A percentile compares a stretch with the other conserved stretches of the same genome.
Evolutionary conservation across 2,329 filamentous ascomycete species (phyloP).

Genomic region (Colletotrichum kahawae): DNA sequence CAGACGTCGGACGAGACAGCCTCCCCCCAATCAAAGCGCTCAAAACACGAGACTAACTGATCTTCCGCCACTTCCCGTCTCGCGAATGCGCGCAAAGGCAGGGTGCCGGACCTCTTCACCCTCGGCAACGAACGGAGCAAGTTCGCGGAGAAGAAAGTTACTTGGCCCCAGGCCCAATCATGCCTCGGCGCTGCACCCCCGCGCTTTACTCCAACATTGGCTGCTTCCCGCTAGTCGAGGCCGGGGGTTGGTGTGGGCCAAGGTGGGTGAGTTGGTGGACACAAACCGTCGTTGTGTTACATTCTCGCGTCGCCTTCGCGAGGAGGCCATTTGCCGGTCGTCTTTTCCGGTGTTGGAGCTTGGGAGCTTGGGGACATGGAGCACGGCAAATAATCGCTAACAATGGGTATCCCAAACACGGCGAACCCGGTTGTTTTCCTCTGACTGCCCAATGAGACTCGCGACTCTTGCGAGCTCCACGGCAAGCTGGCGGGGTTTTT

Average conservation of each 20-base stretch:
- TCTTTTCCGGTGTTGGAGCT: neutral
- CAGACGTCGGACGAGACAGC: neutral
- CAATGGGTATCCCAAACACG: neutral
- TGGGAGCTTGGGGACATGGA: neutral
- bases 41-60: neutral
- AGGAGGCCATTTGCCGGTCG: neutral
- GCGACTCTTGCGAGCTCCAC: neutral
- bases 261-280: neutral
- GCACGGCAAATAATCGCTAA: neutral
- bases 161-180: neutral
- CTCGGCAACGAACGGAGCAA: neutral
- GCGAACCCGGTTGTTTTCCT: neutral
- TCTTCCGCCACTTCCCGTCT: neutral
- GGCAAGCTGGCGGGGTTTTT: neutral
- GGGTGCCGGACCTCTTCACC: neutral
- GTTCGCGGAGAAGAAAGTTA: neutral
- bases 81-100: neutral
- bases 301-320: neutral
- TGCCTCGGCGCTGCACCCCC: neutral
- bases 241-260: neutral
- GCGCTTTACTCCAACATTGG: constrained; percentile 1
- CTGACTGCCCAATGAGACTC: neutral
- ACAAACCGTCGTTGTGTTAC: neutral
- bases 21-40: neutral
- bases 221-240: neutral